Conservation (phyloP, 441 rosid genomes). For the Pelargonium fulgidum region DNA sequence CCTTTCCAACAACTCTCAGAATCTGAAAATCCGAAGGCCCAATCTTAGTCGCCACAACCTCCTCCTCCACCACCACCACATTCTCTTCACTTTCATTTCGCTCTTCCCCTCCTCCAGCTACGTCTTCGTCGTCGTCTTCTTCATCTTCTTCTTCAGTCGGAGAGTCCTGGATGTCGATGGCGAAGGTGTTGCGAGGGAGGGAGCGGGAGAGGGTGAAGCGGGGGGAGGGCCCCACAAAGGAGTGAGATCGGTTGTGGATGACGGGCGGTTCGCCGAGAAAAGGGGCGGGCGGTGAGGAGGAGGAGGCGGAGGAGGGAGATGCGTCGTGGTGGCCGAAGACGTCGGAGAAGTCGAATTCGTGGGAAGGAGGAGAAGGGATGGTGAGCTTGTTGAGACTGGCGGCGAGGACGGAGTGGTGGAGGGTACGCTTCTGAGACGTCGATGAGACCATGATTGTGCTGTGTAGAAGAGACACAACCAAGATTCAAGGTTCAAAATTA, state of each 20-base stretch:
- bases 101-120: conserved; percentile 23
- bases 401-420: conserved; percentile 36
- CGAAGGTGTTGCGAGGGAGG: conserved; percentile 37
- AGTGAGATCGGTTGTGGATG: conserved; percentile 61
- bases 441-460: conserved; percentile 35
- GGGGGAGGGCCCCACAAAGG: conserved; percentile 72
- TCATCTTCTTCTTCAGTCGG: neutral
- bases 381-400: conserved; percentile 54
- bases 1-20: conserved; percentile 60
- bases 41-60: conserved; percentile 19
- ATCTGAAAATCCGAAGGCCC: conserved; percentile 61
- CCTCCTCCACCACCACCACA: conserved; percentile 10
- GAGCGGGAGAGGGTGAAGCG: conserved; percentile 45
- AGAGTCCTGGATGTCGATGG: too few relatives aligned
- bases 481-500: neutral
- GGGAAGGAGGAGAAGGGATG: conserved; percentile 38
- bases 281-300: conserved; percentile 14
- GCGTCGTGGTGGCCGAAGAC: conserved; percentile 50
- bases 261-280: conserved; percentile 39
- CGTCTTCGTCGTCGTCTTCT: neutral
- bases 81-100: too few relatives aligned
- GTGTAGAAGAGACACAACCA: conserved; percentile 21
- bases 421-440: conserved; percentile 37
- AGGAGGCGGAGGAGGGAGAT: conserved; percentile 24
- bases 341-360: conserved; percentile 46